Conservation (phyloP, 2,329 filamentous ascomycete genomes). For the Coccinonectria pachysandricola region DNA sequence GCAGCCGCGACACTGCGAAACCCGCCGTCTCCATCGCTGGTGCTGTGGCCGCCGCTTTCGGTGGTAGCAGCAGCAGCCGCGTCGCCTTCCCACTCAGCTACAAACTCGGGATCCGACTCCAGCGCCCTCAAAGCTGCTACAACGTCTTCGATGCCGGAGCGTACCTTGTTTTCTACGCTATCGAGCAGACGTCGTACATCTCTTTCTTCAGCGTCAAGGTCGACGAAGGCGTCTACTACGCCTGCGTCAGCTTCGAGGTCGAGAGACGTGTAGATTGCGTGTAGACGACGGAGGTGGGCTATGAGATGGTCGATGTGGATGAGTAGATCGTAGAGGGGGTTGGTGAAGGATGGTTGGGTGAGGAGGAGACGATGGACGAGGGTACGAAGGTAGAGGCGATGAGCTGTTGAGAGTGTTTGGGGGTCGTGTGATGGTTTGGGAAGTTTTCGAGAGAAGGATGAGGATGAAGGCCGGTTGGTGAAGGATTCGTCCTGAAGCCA, state of each 20-base stretch:
- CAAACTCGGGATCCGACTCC: constrained; percentile 34
- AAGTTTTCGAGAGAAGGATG: too few species aligned
- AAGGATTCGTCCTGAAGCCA: constrained; percentile 16
- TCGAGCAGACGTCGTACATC: constrained; percentile 56
- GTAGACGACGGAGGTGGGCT: constrained; percentile 64
- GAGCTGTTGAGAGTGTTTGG: constrained; percentile 71
- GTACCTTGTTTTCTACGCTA: constrained; percentile 53
- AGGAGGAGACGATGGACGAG: constrained; percentile 59
- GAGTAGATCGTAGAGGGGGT: constrained; percentile 55
- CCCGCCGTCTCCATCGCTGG: constrained; percentile 4
- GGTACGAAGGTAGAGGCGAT: constrained; percentile 63
- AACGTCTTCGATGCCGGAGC: constrained; percentile 56
- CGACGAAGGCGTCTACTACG: constrained; percentile 64
- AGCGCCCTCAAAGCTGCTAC: constrained; percentile 43
- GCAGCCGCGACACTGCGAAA: constrained; percentile 3
- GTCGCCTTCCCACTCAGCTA: constrained; percentile 33
- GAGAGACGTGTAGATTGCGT: constrained; percentile 64
- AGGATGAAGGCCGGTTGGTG: background rate
- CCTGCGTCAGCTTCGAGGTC: constrained; percentile 77
- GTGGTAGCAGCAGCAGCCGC: constrained; percentile 7
- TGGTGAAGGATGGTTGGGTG: constrained; percentile 52
- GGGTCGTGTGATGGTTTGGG: constrained; percentile 57
- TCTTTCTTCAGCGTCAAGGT: constrained; percentile 61
- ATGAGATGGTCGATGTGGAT: constrained; percentile 73
- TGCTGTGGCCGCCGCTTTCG: constrained; percentile 7